Evolutionary conservation across 495 filamentous ascomycete genomes (phyloP), one percentile per base, ranked within the genome.

Genomic region (Aspergillus sparsus): DNA sequence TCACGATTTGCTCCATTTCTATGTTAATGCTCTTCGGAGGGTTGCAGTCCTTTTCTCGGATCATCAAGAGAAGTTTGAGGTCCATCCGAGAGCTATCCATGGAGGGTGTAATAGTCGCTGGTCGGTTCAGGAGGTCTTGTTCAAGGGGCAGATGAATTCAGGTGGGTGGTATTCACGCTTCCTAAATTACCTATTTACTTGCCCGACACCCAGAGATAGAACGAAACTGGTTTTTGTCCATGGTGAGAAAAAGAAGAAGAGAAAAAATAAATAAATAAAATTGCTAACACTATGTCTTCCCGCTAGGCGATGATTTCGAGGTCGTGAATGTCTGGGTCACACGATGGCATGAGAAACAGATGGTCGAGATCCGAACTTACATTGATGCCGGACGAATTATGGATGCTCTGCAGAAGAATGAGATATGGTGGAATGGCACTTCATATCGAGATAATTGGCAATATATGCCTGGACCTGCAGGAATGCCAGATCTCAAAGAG

Each of bases 261-360:
- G 21, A 3, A 3, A 27, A 27, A 27, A 3, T 1, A 27, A 27
- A 27, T 1, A 27, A 27, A 27, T 1, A 27, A 27, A 27, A 27
- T 27, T 3, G 21, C 3, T 27, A 27, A 27, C 21, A 27, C 21
- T 3, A 27, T 27, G 21, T 27, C 21, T 27, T 11, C 4, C 37
- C 37, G 52, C 51, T 33, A 74, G 71, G 71, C 1, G 67, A 71
- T 8, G 41, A 52, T 6, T 76, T 74, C 36, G 71, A 73, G 13
- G 67, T 74, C 39, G 61, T 73, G 45, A 76, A 74, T 60, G 72
- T 74, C 9, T 76, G 71, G 73, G 66, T 74, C 21, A 76, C 73
- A n/a, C 58, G 67, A 33, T 76, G 73, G 73, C 12, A 71, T 49
- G 45, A 57, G 3, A 61, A 62, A 10, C 73, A 74, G 42, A 74